Evolutionary conservation across 306 rosid species (phyloP).

Genomic region (Benincasa hispida): DNA sequence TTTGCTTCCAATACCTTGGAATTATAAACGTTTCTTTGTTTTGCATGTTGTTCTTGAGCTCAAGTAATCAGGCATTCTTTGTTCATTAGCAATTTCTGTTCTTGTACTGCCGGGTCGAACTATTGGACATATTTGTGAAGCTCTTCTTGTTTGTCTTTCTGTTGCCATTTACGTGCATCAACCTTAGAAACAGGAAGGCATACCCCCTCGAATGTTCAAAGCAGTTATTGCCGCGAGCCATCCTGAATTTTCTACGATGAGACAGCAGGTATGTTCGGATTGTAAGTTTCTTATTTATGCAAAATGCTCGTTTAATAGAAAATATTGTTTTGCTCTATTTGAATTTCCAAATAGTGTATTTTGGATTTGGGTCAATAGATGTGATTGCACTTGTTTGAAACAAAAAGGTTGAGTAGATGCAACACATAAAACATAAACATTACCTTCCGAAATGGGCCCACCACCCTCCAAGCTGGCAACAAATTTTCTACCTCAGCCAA

Average conservation of each 20-base stretch:
- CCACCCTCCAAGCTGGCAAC: too few relatives aligned
- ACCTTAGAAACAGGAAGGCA: slow-evolving; percentile 11
- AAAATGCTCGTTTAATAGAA: not conserved
- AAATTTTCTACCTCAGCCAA: too few relatives aligned
- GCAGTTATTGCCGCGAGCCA: slow-evolving; percentile 87
- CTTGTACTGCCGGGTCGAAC: slow-evolving; percentile 1
- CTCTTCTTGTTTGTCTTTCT: not conserved
- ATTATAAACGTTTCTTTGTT: not conserved
- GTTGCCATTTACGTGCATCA: slow-evolving; percentile 12
- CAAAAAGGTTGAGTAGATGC: too few relatives aligned
- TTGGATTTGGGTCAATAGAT: not conserved
- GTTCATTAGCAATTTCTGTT: not conserved
- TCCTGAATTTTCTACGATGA: slow-evolving; percentile 88
- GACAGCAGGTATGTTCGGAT: slow-evolving; percentile 63
- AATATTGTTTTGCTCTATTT: not conserved
- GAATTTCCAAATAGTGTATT: not conserved
- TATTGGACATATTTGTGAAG: slow-evolving; percentile 7
- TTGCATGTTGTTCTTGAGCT: not conserved
- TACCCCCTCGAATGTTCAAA: slow-evolving; percentile 59
- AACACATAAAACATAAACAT: too few relatives aligned
- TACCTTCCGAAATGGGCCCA: too few relatives aligned
- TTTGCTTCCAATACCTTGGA: not conserved
- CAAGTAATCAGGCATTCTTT: not conserved
- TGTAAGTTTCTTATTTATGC: not conserved
- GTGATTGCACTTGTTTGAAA: too few relatives aligned